Conservation (phyloP, 768 basidiomycete genomes). For the Gloeophyllum trabeum region DNA sequence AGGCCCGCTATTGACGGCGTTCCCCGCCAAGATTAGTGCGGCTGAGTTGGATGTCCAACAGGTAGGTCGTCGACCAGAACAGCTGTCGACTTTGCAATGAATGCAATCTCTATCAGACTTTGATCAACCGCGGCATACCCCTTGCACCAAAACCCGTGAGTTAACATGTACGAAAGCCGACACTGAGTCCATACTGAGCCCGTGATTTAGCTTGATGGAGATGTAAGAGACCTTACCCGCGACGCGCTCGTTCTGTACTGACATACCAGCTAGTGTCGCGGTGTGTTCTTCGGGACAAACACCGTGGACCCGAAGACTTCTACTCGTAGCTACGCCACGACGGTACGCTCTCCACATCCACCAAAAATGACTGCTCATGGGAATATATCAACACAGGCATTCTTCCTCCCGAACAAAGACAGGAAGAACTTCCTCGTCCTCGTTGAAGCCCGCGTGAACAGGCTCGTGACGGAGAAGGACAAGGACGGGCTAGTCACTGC, state of each 20-base stretch:
- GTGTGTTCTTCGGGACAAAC: neutral
- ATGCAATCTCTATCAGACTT: neutral
- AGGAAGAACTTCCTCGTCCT: conserved; percentile 1
- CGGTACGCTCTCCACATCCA: neutral
- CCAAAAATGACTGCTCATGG: neutral
- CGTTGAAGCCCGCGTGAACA: conserved; percentile 7
- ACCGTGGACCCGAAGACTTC: neutral
- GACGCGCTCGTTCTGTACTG: neutral
- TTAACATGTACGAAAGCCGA: neutral
- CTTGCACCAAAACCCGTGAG: neutral
- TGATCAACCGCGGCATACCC: neutral
- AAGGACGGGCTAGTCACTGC: conserved; percentile 11
- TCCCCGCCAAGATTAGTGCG: conserved; percentile 8
- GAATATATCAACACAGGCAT: neutral
- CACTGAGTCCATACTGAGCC: neutral
- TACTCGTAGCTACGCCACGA: neutral
- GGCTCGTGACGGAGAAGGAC: conserved; percentile 5
- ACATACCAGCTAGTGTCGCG: neutral
- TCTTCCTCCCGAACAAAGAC: neutral
- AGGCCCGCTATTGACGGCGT: conserved; percentile 11
- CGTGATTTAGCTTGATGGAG: conserved; percentile 8
- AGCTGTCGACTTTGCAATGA: neutral
- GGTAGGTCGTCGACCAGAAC: conserved; percentile 2
- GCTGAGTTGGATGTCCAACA: conserved; percentile 10
- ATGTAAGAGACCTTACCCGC: conserved; percentile 4